Conservation (phyloP, 164 flowering plant genomes). For the Echeveria elegans region DNA sequence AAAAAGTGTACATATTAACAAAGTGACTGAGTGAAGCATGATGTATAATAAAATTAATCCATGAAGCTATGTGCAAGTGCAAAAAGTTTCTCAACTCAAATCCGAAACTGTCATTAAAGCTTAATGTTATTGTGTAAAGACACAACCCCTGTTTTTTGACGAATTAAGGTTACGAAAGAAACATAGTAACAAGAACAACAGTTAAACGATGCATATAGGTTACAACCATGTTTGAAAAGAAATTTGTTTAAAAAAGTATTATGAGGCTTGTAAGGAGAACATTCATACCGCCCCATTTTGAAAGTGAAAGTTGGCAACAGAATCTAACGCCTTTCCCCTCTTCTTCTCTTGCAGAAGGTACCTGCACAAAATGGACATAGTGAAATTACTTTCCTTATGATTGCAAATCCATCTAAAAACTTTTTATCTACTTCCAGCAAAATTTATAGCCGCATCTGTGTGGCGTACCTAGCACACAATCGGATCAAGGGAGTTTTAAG, state of each 20-base stretch:
- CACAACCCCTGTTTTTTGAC: not conserved
- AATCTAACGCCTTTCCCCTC: conserved; percentile 86
- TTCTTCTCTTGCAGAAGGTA: conserved; percentile 88
- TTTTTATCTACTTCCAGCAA: too few species aligned
- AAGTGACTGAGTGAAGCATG: not conserved
- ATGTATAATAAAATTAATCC: not conserved
- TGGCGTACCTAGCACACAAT: conserved; percentile 71
- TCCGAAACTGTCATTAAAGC: too few species aligned
- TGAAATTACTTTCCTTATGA: too few species aligned
- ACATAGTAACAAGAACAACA: too few species aligned
- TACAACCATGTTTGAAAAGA: not conserved
- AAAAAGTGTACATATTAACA: not conserved
- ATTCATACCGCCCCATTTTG: conserved; percentile 80
- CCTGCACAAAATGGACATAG: conserved; percentile 25
- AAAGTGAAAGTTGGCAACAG: conserved; percentile 66
- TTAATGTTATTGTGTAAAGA: too few species aligned
- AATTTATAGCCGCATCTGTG: not conserved
- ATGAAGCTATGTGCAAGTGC: conserved; percentile 49
- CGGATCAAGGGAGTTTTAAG: conserved; percentile 63
- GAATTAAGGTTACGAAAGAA: too few species aligned
- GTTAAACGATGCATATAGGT: too few species aligned
- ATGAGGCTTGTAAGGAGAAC: not conserved
- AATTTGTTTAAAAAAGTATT: too few species aligned
- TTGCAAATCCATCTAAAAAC: too few species aligned
- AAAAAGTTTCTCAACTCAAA: too few species aligned